Evolutionary conservation across 768 basidiomycete species (phyloP).

Genomic region (Pleurotus salmoneostramineus): DNA sequence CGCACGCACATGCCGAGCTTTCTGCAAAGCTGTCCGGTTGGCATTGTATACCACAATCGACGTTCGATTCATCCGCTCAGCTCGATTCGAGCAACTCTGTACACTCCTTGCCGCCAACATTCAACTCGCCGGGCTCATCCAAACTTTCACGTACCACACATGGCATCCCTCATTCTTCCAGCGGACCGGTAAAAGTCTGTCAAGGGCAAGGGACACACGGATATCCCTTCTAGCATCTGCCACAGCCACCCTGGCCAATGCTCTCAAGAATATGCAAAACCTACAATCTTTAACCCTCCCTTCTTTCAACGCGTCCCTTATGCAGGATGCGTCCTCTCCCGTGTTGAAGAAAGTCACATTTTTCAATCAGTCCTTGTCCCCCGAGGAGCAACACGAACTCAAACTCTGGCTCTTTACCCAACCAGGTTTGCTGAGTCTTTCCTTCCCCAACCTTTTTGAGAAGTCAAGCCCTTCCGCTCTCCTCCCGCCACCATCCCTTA

Average conservation of each 20-base stretch:
- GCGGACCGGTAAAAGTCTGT: slow-evolving; percentile 22
- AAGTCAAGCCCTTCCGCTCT: slow-evolving; percentile 10
- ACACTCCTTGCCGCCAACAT: slow-evolving; percentile 31
- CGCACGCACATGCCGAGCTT: slow-evolving; percentile 28
- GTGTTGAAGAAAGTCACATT: slow-evolving; percentile 36
- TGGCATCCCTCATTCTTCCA: slow-evolving; percentile 39
- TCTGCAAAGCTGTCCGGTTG: slow-evolving; percentile 26
- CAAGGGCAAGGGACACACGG: slow-evolving; percentile 38
- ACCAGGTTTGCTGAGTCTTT: slow-evolving; percentile 9
- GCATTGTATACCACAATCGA: slow-evolving; percentile 31
- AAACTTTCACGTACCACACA: slow-evolving; percentile 31
- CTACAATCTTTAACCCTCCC: slow-evolving; percentile 37
- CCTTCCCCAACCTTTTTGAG: slow-evolving; percentile 24
- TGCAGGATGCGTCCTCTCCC: slow-evolving; percentile 39
- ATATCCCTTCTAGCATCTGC: slow-evolving; percentile 22
- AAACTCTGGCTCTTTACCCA: slow-evolving; percentile 18
- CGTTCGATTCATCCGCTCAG: slow-evolving; percentile 23
- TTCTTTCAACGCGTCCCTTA: slow-evolving; percentile 35
- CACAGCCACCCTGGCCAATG: slow-evolving; percentile 38
- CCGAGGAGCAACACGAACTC: slow-evolving; percentile 21
- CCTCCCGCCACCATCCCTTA: slow-evolving; percentile 15
- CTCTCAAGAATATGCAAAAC: slow-evolving; percentile 42
- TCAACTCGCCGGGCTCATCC: slow-evolving; percentile 37
- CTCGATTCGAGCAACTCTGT: slow-evolving; percentile 29
- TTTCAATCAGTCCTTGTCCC: slow-evolving; percentile 24